A percentile compares a stretch with the other conserved stretches of the same genome.
These are phyloP conservation scores for Castanea crenata DNA, from an alignment of 306 rosid genomes.

Conservation along the genomic window DNA sequence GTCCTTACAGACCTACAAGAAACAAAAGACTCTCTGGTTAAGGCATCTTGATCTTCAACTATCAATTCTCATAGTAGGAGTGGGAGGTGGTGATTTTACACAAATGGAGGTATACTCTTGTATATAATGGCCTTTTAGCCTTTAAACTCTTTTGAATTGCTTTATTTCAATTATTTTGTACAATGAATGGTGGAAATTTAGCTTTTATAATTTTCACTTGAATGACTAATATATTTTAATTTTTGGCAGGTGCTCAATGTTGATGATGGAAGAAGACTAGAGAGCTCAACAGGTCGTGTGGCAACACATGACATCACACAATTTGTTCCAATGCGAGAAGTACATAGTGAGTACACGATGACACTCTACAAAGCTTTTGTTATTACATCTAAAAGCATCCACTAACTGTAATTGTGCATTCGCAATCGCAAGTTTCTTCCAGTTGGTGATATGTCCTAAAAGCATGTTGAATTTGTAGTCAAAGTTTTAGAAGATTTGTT, in stretches of 20 bases:
- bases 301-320: constrained; percentile 84
- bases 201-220: background rate
- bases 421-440: background rate
- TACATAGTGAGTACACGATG: constrained; percentile 49
- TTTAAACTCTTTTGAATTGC: background rate
- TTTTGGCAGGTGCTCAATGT: constrained; percentile 66
- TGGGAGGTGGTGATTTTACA: constrained; percentile 70
- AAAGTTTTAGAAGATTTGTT: background rate
- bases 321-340: constrained; percentile 79
- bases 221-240: background rate
- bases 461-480: background rate
- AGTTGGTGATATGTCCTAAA: background rate
- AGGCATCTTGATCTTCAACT: constrained; percentile 83
- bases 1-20: constrained; percentile 84
- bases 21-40: constrained; percentile 70
- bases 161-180: background rate
- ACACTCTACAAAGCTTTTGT: background rate
- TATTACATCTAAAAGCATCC: background rate
- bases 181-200: background rate
- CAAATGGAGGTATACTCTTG: constrained; percentile 67
- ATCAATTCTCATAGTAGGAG: constrained; percentile 82
- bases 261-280: constrained; percentile 60
- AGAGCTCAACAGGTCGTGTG: constrained; percentile 65
- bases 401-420: background rate
- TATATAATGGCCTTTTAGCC: background rate